Evolutionary conservation across 352 stramenopile species (phyloP), one percentile per base, ranked within the genome.

Genomic region (Hyaloperonospora arabidopsidis): DNA sequence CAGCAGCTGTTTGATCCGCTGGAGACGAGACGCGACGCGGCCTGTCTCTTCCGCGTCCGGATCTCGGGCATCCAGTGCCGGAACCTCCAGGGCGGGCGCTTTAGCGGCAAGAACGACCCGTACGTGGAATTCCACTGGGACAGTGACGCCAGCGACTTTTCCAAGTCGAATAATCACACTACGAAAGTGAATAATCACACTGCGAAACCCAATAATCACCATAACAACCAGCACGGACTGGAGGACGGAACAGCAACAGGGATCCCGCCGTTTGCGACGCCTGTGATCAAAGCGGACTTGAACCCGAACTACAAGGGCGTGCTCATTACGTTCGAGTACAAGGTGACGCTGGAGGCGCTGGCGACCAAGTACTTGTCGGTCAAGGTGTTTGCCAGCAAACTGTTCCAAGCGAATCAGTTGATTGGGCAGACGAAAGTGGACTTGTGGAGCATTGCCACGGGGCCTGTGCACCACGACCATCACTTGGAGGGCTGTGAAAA

Each of bases 81-180:
- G 23, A 95, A 95, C 61, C 61, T 95, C 13, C 78, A 89, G 52
- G 76, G 74, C 15, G 73, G 82, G 39, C 72, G 84, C 46, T 79
- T 95, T 43, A 87, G 79, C 57, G 79, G 82, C 56, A 93, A 93
- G 61, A 87, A 74, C 50, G 83, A 93, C 63, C 82, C 84, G 14
- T 95, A 88, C 58, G 84, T 95, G 23, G 84, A 93, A 60, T 93
- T 95, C 57, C 87, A 81, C 49, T 95, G 84, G 84, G 84, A 90
- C 51, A 79, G 89, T 49, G 62, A 70, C 2, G n/a, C n/a, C n/a
- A n/a, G n/a, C n/a, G n/a, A n/a, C n/a, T n/a, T n/a, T n/a, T n/a
- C n/a, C n/a, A n/a, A n/a, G n/a, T n/a, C n/a, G n/a, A n/a, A n/a
- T n/a, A n/a, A n/a, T n/a, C n/a, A n/a, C n/a, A n/a, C n/a, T n/a